A percentile compares a stretch with the other conserved stretches of the same genome.
These are phyloP conservation scores for Plasmodium yoelii DNA, from an alignment of 169 alveolate genomes.

Conservation along the genomic window DNA sequence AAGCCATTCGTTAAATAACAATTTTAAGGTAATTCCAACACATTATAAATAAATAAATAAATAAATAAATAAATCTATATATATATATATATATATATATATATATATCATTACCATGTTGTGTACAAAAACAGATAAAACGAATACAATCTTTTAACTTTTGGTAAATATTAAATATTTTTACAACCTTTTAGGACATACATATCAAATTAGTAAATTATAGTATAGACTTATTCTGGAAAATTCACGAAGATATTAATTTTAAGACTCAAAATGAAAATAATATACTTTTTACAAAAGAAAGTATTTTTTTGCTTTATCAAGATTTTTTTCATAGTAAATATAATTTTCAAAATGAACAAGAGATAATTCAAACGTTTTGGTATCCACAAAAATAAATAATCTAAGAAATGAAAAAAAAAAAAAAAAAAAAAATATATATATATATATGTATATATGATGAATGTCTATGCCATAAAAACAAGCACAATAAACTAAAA, in stretches of 20 bases:
- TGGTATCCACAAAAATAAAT: slow-evolving; percentile 28
- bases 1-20: slow-evolving; percentile 28
- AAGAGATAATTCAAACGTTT: slow-evolving; percentile 50
- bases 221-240: slow-evolving; percentile 58
- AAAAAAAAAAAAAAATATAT: too few species aligned
- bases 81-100: not conserved
- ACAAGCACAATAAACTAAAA: not conserved
- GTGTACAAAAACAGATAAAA: not conserved
- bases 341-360: slow-evolving; percentile 54
- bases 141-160: not conserved
- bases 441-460: not conserved
- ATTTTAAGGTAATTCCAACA: slow-evolving; percentile 20
- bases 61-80: too few species aligned
- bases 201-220: slow-evolving; percentile 51
- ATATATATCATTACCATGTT: not conserved
- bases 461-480: not conserved
- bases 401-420: slow-evolving; percentile 4
- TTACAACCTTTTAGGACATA: slow-evolving; percentile 11
- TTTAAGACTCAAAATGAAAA: slow-evolving; percentile 66
- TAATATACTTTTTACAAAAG: slow-evolving; percentile 48
- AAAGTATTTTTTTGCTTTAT: slow-evolving; percentile 60
- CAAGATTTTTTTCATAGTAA: slow-evolving; percentile 56
- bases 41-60: not conserved
- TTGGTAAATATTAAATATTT: not conserved
- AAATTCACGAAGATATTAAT: slow-evolving; percentile 67